These are phyloP conservation scores for Tolypocladium paradoxum DNA, from an alignment of 2,329 filamentous ascomycete genomes.

Conservation along the genomic window DNA sequence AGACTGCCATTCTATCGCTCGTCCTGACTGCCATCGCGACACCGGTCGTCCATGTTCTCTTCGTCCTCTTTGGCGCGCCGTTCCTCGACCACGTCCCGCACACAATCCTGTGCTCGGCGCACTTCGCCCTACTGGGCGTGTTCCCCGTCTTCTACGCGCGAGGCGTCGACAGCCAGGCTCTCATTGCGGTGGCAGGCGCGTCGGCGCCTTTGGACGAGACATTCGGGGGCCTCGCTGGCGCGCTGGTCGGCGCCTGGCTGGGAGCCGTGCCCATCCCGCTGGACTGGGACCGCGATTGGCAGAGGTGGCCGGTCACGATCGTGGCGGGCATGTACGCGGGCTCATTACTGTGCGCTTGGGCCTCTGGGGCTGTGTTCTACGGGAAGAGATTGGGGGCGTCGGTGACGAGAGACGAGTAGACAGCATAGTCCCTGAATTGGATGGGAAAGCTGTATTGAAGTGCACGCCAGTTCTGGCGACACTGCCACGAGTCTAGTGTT, in stretches of 20 bases:
- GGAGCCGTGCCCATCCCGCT: constrained; percentile 91
- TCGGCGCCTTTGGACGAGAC: constrained; percentile 69
- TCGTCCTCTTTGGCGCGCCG: constrained; percentile 87
- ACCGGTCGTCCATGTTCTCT: constrained; percentile 47
- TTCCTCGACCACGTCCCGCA: constrained; percentile 69
- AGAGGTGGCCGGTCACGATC: constrained; percentile 93
- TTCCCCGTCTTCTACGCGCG: constrained; percentile 80
- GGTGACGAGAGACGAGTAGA: constrained; percentile 17
- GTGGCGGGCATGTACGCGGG: constrained; percentile 73
- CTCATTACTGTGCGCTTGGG: constrained; percentile 57
- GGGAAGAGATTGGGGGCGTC: constrained; percentile 29
- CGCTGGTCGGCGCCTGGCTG: constrained; percentile 74
- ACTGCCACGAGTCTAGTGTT: no score
- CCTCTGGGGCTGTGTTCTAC: constrained; percentile 41
- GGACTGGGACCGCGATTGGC: constrained; percentile 99
- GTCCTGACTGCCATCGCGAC: constrained; percentile 60
- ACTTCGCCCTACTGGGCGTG: constrained; percentile 68
- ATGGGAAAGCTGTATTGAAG: background rate
- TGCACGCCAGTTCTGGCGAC: no score
- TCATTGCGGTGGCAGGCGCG: constrained; percentile 58
- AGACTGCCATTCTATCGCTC: constrained; percentile 36
- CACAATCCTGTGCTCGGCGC: constrained; percentile 69
- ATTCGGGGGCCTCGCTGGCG: constrained; percentile 73
- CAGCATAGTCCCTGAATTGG: background rate
- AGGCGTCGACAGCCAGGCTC: constrained; percentile 61